Evolutionary conservation across 1,284 basidiomycete genomes (phyloP), one percentile per base, ranked within the genome.

Genomic region (Cyathus pygmaeus): DNA sequence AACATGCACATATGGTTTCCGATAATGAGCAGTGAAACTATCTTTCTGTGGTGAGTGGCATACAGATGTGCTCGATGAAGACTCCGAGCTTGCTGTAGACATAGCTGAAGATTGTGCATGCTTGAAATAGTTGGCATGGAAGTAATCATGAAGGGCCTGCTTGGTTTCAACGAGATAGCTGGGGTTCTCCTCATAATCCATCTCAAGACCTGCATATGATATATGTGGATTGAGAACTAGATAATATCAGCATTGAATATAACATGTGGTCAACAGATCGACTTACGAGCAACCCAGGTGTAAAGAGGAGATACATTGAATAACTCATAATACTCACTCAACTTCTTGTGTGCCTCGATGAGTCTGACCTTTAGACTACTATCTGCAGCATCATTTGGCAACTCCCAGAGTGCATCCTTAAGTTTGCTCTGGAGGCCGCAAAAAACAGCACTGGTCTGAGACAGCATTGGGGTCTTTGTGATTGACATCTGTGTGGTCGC

Each of bases 391-490:
- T n/a, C n/a, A 7, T 9, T 15, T 36, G 50, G 50, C 23, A 52
- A 27, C 3, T 26, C 23, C 15, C 4, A 15, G 24, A 52, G 39
- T 51, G 59, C 56, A 19, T 26, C 21, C n/a, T 44, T 26, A 24
- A 66, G n/a, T n/a, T 52, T 36, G 13, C 56, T 61, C 49, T 68
- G 65, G 15, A 70, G 60, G 19, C 63, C 63, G n/a, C 50, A 47
- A 51, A 70, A 66, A 21, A 68, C 55, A 6, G 61, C 57, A 51
- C 62, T 61, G 19, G 56, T 60, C 3, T 54, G 59, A 17, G 60
- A 69, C 6, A 71, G 56, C 69, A 71, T 69, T 0, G 70, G 50
- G 2, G 58, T 21, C 15, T 62, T 64, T 1, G 67, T 73, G 3
- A 33, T 26, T 7, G 71, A 72, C 71, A 72, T n/a, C n/a, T n/a